phyloP scores from a whole-genome alignment of 495 filamentous ascomycete species.

The Penicillium longicatenatum region DNA sequence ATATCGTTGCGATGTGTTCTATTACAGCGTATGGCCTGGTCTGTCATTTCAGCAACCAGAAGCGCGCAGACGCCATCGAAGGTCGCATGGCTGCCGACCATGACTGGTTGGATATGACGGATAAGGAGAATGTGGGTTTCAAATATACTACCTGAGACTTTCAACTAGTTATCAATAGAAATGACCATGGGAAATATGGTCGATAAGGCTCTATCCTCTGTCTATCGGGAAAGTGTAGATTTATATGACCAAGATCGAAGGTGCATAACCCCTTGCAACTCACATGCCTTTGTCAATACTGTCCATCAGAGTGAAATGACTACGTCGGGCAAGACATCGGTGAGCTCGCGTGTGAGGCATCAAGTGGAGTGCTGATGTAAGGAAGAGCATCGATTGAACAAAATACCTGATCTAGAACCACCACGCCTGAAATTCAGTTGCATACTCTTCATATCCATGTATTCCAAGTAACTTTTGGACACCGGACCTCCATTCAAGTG shows the following conservation, averaged over 20 bases:
- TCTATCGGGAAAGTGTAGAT: too few species aligned
- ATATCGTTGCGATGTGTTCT: conserved; percentile 3
- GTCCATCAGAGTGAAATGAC: too few species aligned
- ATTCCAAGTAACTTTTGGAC: not conserved
- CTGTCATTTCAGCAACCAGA: not conserved
- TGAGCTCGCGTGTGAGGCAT: too few species aligned
- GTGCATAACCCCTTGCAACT: too few species aligned
- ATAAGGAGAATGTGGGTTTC: conserved; percentile 4
- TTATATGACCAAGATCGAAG: too few species aligned
- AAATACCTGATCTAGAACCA: not conserved
- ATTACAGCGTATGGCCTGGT: conserved; percentile 1
- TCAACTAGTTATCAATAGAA: too few species aligned
- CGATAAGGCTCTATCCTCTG: too few species aligned
- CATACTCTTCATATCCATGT: not conserved
- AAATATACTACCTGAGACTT: conserved; percentile 3
- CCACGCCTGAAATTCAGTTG: not conserved
- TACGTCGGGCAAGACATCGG: too few species aligned
- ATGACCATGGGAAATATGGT: too few species aligned
- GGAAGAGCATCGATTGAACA: too few species aligned
- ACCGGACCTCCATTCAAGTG: not conserved
- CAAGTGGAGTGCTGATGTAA: too few species aligned
- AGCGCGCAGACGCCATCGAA: conserved; percentile 1
- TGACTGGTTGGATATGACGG: conserved; percentile 4
- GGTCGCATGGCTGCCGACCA: conserved; percentile 2
- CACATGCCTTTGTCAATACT: too few species aligned